Percentiles rank a stretch among this genome's conserved stretches.
phyloP scores from a whole-genome alignment of 164 flowering plant genomes.

The Tetracentron sinense region DNA sequence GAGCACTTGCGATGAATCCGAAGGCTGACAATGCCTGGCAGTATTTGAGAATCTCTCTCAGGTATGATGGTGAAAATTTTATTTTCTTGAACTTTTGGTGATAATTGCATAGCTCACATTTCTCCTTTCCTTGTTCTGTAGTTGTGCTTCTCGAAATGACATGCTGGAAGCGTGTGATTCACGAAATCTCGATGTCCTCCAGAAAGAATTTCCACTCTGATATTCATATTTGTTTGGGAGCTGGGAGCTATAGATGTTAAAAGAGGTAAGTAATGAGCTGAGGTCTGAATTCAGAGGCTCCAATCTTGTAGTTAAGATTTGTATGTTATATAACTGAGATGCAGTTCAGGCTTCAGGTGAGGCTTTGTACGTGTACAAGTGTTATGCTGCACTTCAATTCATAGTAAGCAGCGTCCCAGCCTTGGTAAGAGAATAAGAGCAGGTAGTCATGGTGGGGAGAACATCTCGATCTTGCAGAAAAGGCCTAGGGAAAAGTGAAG shows the following conservation, averaged over 20 bases:
- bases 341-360: no score
- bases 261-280: neutral
- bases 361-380: no score
- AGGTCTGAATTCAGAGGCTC: neutral
- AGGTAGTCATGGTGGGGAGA: no score
- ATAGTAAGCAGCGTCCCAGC: no score
- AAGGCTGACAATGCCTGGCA: conserved; percentile 99
- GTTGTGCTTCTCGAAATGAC: conserved; percentile 82
- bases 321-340: neutral
- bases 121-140: conserved; percentile 25
- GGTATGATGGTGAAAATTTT: conserved; percentile 36
- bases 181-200: conserved; percentile 78
- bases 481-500: no score
- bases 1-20: conserved; percentile 95
- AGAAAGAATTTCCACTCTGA: conserved; percentile 84
- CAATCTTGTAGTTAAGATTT: neutral
- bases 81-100: neutral
- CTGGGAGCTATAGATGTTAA: no score
- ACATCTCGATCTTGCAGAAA: no score
- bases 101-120: neutral
- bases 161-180: conserved; percentile 88
- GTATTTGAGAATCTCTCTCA: conserved; percentile 83
- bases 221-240: neutral
- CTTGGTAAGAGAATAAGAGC: no score
- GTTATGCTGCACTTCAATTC: no score